Conservation (phyloP, 805 yeast genomes). For the Candida insectorum region DNA sequence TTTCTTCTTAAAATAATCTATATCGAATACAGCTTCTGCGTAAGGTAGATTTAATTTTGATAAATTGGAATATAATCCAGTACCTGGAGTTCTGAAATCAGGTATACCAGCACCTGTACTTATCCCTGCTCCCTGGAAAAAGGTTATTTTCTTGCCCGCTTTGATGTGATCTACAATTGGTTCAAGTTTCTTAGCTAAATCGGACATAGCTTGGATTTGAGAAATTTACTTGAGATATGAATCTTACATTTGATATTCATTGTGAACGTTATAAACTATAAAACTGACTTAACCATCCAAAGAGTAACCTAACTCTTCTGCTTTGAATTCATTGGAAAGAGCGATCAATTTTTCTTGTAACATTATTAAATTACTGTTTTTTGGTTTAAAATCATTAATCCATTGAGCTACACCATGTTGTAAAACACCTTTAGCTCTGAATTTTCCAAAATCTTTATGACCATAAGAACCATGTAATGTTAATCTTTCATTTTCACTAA, state of each 20-base stretch:
- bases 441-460: conserved; percentile 35
- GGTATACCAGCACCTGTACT: conserved; percentile 95
- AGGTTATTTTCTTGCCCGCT: conserved; percentile 46
- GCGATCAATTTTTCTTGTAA: conserved; percentile 26
- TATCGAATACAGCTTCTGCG: conserved; percentile 95
- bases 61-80: conserved; percentile 83
- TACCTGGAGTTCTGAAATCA: conserved; percentile 87
- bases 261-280: not conserved
- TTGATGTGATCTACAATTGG: conserved; percentile 31
- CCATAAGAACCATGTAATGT: conserved; percentile 54
- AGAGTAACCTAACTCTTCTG: conserved; percentile 33
- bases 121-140: conserved; percentile 90
- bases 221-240: not conserved
- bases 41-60: conserved; percentile 73
- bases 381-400: conserved; percentile 35
- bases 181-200: conserved; percentile 12
- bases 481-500: conserved; percentile 34
- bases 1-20: conserved; percentile 68
- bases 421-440: conserved; percentile 48
- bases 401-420: conserved; percentile 52
- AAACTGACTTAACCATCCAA: conserved; percentile 28
- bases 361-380: conserved; percentile 23
- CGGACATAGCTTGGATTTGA: conserved; percentile 4
- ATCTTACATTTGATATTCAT: not conserved
- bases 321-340: conserved; percentile 28